Base-by-base conservation (phyloP, 1,139 yeast genomes). In the Blastobotrys capitulatus region DNA sequence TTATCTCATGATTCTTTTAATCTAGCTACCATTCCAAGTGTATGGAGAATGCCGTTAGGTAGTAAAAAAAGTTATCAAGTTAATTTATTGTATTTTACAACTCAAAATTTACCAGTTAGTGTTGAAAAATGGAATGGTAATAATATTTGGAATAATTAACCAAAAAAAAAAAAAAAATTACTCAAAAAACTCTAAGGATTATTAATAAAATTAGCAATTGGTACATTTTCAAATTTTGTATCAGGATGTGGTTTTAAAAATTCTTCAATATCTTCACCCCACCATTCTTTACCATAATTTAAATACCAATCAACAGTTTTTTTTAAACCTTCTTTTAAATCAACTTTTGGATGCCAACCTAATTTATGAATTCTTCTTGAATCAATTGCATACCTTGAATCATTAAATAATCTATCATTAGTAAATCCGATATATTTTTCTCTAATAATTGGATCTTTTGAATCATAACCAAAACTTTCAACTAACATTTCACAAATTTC, bases 321-420 rank as follows among this genome's bases (percentile, higher is more conserved):
- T 20, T 48, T 44, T 22, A 71, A 50, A 0, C 83, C 83, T 0
- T 63, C 60, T 2, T 59, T 57, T 43, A 79, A 66, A 0, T 57
- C 47, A 1, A 70, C 60, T 44, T 55, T 54, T 2, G 78, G 81
- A 6, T 42, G 16, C 85, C 84, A 79, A 1, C 83, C 84, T 22
- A 78, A 60, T 4, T 47, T 40, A 29, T 54, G 51, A 10, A 78
- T 61, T 52, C 72, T 73, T 2, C 59, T 51, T 36, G 65, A 68
- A 44, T 73, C 71, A 13, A 77, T 71, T 2, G 74, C 68, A 54
- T 80, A 80, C 27, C 76, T 61, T 5, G 61, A 42, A 56, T 80
- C 84, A 54, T 80, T 79, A 56, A 75, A 79, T 6, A 73, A 74
- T 41, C 85, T 62, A 56, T 80, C 83, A 27, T 61, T 57, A 2